Percentiles rank a stretch among this genome's conserved stretches.
Evolutionary conservation across 768 basidiomycete genomes (phyloP).

Genomic region (Nidularia sp.): DNA sequence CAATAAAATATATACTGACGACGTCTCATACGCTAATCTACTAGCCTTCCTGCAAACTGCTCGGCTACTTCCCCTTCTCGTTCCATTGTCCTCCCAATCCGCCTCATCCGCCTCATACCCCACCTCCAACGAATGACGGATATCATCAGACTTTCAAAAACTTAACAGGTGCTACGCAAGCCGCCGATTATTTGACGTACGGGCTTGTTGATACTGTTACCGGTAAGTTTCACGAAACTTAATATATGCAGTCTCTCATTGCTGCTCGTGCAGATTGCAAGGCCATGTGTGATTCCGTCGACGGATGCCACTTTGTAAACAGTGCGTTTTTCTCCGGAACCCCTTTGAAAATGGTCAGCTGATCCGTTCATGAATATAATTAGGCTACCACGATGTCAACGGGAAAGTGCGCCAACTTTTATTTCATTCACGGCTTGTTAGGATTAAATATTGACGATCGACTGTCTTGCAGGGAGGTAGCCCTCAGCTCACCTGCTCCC

Average conservation of each 20-base stretch:
- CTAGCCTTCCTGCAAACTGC: background rate
- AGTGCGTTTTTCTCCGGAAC: conserved; percentile 13
- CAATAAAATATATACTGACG: background rate
- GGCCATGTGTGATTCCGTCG: conserved; percentile 24
- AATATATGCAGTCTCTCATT: background rate
- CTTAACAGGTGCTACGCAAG: conserved; percentile 24
- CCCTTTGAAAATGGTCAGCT: background rate
- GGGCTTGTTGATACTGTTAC: conserved; percentile 27
- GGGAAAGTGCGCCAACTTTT: conserved; percentile 21
- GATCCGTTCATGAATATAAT: background rate
- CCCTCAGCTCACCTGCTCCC: conserved; percentile 28
- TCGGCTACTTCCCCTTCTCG: background rate
- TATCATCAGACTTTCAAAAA: conserved; percentile 21
- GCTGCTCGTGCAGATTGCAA: conserved; percentile 19
- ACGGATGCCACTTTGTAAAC: conserved; percentile 26
- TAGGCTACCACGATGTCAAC: conserved; percentile 31
- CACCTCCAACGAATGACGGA: conserved; percentile 14
- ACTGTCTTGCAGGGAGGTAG: conserved; percentile 20
- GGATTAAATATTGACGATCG: background rate
- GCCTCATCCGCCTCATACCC: conserved; percentile 15
- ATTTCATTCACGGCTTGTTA: background rate
- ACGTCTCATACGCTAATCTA: background rate
- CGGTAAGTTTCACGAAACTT: conserved; percentile 9
- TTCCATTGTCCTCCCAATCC: conserved; percentile 11
- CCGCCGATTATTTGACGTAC: conserved; percentile 28